Base-by-base conservation (phyloP, 768 basidiomycete species). In the Suillus paluster region DNA sequence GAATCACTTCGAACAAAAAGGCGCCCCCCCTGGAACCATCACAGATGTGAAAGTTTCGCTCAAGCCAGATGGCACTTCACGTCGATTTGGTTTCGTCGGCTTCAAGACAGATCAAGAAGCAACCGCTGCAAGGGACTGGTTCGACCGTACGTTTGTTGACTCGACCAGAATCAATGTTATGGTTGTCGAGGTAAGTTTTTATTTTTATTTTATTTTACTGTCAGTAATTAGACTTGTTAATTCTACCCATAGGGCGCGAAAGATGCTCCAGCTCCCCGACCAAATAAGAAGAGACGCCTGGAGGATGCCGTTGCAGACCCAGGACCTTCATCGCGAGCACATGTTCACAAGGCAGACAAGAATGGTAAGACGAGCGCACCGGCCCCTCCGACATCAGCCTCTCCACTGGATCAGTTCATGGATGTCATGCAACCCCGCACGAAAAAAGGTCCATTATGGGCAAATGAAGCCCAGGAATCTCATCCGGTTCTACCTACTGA, bases 61-160 rank as follows among this genome's bases (percentile, higher is more conserved):
- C 30, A 91, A 92, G 73, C 78, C 75, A 0, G 88, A 94, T 71
- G 95, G 94, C 1, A 89, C 88, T 0, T 89, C 91, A 1, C 82
- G 97, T 9, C 83, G 92, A 38, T 96, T 99, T 72, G 97, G 92
- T 0, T 99, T 99, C 70, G 81, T 97, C 10, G 97, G 97, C 0
- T 98, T 88, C 81, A 94, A 92, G 77, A 84, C 88, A 0, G 81
- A 89, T 34, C 79, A 83, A 33, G 92, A 97, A 62, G 97, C 97
- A 0, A 60, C 76, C 7, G 80, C 81, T 5, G 95, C 92, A 0
- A 85, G 84, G 71, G 84, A 88, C 39, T 99, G 91, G 90, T 96
- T 91, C 66, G 86, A 96, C 73, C 81, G 84, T 25, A 92, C 90
- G 0, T 99, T 90, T 71, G 82, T 98, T 33, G 93, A 89, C 50